Evolutionary conservation across 2,329 filamentous ascomycete species (phyloP).

Genomic region (Aspergillus sclerotialis): DNA sequence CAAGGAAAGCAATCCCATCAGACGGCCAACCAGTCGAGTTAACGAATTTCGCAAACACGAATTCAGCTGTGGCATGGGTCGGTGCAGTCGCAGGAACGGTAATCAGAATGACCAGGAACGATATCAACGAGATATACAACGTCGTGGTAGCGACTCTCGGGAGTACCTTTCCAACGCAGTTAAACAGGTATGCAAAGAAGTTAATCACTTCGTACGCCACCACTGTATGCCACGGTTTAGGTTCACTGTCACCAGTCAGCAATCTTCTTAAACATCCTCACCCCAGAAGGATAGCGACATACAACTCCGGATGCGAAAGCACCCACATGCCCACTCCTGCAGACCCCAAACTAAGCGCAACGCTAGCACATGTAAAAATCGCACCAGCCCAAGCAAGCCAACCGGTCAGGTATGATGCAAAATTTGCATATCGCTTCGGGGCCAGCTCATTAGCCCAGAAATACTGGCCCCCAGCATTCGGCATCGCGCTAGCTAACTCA

Average conservation of each 20-base stretch:
- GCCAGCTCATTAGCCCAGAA: conserved; percentile 46
- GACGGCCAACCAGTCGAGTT: conserved; percentile 45
- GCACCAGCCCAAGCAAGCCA: conserved; percentile 48
- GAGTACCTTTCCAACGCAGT: conserved; percentile 33
- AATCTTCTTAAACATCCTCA: not conserved
- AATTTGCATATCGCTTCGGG: conserved; percentile 37
- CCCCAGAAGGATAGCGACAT: conserved; percentile 13
- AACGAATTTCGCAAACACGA: conserved; percentile 48
- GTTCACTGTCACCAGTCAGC: conserved; percentile 13
- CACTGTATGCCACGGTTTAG: conserved; percentile 30
- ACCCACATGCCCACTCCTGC: conserved; percentile 47
- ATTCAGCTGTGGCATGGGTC: conserved; percentile 38
- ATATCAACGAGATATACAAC: conserved; percentile 41
- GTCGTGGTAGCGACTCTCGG: conserved; percentile 34
- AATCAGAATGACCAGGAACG: conserved; percentile 44
- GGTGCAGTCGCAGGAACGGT: conserved; percentile 40
- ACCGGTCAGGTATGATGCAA: conserved; percentile 43
- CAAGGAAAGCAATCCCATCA: conserved; percentile 45
- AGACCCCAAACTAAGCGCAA: conserved; percentile 43
- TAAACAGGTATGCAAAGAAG: conserved; percentile 43
- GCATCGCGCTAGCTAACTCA: conserved; percentile 43
- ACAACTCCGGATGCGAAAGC: conserved; percentile 47
- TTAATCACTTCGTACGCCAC: conserved; percentile 43
- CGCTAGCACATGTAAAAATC: conserved; percentile 49
- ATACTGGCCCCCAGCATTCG: conserved; percentile 47